Conservation (phyloP, 139 green algal species). For the Chloropicon primus region DNA sequence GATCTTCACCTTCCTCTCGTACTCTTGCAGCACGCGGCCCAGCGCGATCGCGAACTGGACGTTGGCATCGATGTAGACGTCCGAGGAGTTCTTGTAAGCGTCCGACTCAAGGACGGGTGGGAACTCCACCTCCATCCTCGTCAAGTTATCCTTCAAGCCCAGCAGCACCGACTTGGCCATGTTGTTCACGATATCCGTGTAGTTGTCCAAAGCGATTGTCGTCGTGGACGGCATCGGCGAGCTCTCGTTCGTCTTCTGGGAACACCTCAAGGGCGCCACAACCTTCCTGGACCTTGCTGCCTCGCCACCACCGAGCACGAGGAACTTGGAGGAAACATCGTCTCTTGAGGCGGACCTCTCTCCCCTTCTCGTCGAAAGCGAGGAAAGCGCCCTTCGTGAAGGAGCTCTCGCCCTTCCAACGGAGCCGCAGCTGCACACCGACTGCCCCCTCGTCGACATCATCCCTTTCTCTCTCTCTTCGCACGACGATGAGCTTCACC, state of each 20-base stretch:
- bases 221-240: background rate
- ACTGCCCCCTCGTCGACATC: no score
- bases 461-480: no score
- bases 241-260: background rate
- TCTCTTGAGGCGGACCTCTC: no score
- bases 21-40: slow-evolving; percentile 29
- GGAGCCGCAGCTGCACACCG: background rate
- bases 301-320: no score
- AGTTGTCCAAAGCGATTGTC: background rate
- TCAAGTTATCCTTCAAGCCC: slow-evolving; percentile 49
- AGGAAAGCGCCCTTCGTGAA: no score
- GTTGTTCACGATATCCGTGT: background rate
- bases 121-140: slow-evolving; percentile 77
- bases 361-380: no score
- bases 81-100: slow-evolving; percentile 74
- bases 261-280: background rate
- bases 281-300: background rate
- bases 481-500: no score
- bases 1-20: slow-evolving; percentile 41
- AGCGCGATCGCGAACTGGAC: slow-evolving; percentile 64
- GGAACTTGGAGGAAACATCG: no score
- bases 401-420: background rate
- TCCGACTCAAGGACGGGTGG: slow-evolving; percentile 39
- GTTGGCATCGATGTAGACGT: slow-evolving; percentile 83
- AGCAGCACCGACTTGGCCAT: slow-evolving; percentile 24